These are phyloP conservation scores for Beta vulgaris DNA, from an alignment of 148 eudicot genomes.

Conservation along the genomic window DNA sequence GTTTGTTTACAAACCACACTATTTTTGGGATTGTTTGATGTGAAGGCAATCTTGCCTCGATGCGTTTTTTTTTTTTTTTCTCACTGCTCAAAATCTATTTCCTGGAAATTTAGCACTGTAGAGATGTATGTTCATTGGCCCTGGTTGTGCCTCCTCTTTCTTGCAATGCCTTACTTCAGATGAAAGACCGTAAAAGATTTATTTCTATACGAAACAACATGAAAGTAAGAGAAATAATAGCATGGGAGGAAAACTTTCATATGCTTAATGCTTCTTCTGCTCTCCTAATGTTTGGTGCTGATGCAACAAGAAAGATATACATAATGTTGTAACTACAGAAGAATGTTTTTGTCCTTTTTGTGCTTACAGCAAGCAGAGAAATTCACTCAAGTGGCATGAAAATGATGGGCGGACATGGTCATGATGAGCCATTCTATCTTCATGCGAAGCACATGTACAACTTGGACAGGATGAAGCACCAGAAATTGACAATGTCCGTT, in stretches of 20 bases:
- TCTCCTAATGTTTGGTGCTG: not conserved
- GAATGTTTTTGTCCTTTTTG: not conserved
- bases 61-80: not conserved
- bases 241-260: not conserved
- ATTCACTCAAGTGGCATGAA: constrained; percentile 79
- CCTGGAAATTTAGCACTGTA: too few species aligned
- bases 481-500: constrained; percentile 61
- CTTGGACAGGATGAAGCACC: constrained; percentile 86
- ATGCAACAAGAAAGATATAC: not conserved
- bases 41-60: not conserved
- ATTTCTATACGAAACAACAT: not conserved
- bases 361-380: constrained; percentile 34
- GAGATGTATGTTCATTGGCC: too few species aligned
- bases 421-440: constrained; percentile 69
- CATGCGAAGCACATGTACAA: constrained; percentile 99
- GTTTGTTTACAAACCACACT: not conserved
- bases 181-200: not conserved
- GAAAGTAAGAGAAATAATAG: not conserved
- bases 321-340: too few species aligned
- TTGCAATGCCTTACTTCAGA: not conserved
- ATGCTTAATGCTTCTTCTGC: not conserved
- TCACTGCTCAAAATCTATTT: not conserved
- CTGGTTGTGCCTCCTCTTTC: not conserved
- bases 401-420: constrained; percentile 86
- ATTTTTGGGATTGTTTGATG: not conserved